phyloP scores from a whole-genome alignment of 2,329 filamentous ascomycete genomes.

The Fulvia fulva region DNA sequence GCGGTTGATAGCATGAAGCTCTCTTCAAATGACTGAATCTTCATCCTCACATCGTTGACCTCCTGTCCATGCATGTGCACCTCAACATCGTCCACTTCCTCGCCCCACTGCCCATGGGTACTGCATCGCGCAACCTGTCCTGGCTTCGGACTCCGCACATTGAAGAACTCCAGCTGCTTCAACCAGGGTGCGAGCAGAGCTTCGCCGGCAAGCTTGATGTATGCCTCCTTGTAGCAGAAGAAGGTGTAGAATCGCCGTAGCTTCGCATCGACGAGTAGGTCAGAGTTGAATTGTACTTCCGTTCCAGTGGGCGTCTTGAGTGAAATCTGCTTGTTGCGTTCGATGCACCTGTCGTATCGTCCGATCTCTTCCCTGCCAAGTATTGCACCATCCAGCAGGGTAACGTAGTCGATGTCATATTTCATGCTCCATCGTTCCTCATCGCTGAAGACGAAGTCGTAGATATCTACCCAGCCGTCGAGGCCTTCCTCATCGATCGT shows the following conservation, averaged over 20 bases:
- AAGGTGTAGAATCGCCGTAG: slow-evolving; percentile 70
- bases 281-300: slow-evolving; percentile 38
- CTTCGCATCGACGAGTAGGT: slow-evolving; percentile 55
- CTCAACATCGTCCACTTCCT: slow-evolving; percentile 46
- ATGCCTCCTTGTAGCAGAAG: slow-evolving; percentile 77
- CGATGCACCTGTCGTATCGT: slow-evolving; percentile 41
- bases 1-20: slow-evolving; percentile 58
- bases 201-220: slow-evolving; percentile 79
- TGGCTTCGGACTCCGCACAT: slow-evolving; percentile 55
- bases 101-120: slow-evolving; percentile 45
- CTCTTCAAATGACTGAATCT: slow-evolving; percentile 56
- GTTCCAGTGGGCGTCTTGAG: slow-evolving; percentile 37
- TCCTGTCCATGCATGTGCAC: slow-evolving; percentile 47
- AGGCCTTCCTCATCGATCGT: slow-evolving; percentile 61
- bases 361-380: slow-evolving; percentile 40
- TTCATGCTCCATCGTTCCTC: slow-evolving; percentile 63
- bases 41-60: slow-evolving; percentile 53
- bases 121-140: slow-evolving; percentile 42
- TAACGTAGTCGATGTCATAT: slow-evolving; percentile 44
- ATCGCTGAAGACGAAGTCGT: slow-evolving; percentile 64
- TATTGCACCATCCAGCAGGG: slow-evolving; percentile 43
- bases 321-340: slow-evolving; percentile 37
- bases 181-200: slow-evolving; percentile 72
- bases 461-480: slow-evolving; percentile 64
- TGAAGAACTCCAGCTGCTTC: slow-evolving; percentile 63